phyloP scores from a whole-genome alignment of 2,329 filamentous ascomycete species.

The Fonsecaea pedrosoi region DNA sequence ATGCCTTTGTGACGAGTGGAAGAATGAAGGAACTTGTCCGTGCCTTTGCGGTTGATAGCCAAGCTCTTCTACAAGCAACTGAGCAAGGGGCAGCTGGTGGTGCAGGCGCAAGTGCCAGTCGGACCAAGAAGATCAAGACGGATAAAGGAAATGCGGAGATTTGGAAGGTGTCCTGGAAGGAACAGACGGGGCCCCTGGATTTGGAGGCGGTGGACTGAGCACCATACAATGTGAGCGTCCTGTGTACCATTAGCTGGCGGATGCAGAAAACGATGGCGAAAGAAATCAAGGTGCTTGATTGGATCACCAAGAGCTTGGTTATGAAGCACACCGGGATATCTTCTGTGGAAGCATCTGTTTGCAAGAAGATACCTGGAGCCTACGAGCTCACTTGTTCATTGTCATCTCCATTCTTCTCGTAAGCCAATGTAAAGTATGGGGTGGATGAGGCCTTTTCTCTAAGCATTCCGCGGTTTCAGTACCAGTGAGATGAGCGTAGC shows the following conservation, averaged over 20 bases:
- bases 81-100: slow-evolving; percentile 42
- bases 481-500: background rate
- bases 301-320: background rate
- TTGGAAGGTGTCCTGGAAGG: slow-evolving; percentile 32
- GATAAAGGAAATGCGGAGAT: slow-evolving; percentile 35
- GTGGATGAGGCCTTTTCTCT: too few species aligned
- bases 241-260: background rate
- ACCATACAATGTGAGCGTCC: background rate
- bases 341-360: background rate
- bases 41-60: slow-evolving; percentile 77
- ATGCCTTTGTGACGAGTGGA: slow-evolving; percentile 67
- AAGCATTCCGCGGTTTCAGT: background rate
- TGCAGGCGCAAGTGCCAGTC: background rate
- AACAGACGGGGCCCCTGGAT: slow-evolving; percentile 24
- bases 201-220: slow-evolving; percentile 34
- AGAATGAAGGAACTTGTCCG: slow-evolving; percentile 79
- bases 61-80: slow-evolving; percentile 66
- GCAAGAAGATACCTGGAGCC: background rate
- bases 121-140: slow-evolving; percentile 28
- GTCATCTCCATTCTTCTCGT: background rate
- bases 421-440: too few species aligned
- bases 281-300: background rate
- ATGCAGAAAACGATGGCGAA: background rate
- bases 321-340: background rate
- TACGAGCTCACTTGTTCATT: background rate